Conservation (phyloP, 2,329 filamentous ascomycete species). For the Cercospora zeina region DNA sequence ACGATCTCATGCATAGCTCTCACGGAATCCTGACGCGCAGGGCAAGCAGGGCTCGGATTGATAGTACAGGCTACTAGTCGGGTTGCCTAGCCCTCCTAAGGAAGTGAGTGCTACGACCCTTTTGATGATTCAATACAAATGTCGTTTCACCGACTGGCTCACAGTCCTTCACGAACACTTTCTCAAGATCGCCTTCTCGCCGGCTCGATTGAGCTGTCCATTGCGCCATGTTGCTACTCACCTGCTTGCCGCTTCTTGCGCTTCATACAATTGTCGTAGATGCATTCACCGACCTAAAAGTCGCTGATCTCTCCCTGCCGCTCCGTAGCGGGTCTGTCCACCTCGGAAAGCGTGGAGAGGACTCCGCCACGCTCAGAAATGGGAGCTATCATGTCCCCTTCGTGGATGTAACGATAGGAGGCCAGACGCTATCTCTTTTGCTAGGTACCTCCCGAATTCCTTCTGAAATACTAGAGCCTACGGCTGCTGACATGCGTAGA, state of each 20-base stretch:
- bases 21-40: no score
- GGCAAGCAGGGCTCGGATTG: no score
- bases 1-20: no score
- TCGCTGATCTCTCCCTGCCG: not conserved
- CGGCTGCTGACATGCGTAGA: not conserved
- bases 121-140: no score
- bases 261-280: not conserved
- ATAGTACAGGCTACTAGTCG: no score
- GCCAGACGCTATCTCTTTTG: not conserved
- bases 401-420: not conserved
- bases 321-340: not conserved
- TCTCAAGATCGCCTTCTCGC: no score
- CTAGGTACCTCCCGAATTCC: not conserved
- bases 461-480: not conserved
- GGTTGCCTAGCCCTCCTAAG: no score
- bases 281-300: not conserved
- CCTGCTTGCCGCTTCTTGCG: not conserved
- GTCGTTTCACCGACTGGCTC: no score
- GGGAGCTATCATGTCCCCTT: not conserved
- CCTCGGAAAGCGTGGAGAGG: not conserved
- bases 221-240: not conserved
- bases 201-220: not conserved
- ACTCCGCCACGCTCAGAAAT: not conserved
- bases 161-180: no score
- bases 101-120: no score